Conservation (phyloP, 148 eudicot genomes). For the Chenopodium berlandieri region DNA sequence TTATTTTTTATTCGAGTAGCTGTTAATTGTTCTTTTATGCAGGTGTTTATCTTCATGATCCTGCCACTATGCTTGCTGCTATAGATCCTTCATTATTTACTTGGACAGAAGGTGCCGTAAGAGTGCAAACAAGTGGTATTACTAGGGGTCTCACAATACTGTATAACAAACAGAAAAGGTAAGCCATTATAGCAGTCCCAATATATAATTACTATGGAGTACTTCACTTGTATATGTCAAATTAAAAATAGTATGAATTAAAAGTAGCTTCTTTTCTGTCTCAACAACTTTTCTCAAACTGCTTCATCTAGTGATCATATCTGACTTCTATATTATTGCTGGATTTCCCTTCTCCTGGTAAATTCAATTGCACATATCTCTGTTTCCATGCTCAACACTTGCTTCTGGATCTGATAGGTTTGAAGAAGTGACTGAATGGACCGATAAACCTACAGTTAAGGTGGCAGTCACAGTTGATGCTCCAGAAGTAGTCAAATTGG, state of each 20-base stretch:
- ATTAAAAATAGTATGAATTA: background rate
- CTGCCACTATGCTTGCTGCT: conserved; percentile 80
- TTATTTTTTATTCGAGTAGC: conserved; percentile 10
- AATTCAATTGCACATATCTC: background rate
- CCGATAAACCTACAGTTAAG: conserved; percentile 75
- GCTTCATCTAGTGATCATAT: too few relatives aligned
- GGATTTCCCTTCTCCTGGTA: too few relatives aligned
- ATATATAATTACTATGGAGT: background rate
- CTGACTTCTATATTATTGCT: too few relatives aligned
- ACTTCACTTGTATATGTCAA: background rate
- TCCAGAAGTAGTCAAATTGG: conserved; percentile 60
- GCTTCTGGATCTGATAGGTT: conserved; percentile 40
- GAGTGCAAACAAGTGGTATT: conserved; percentile 85
- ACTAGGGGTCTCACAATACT: conserved; percentile 82
- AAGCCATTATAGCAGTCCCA: background rate
- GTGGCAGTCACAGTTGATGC: conserved; percentile 98
- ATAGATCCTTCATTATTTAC: conserved; percentile 84
- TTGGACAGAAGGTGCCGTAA: conserved; percentile 72
- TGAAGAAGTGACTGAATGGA: conserved; percentile 80
- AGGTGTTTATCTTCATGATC: conserved; percentile 98
- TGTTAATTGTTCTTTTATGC: conserved; percentile 31
- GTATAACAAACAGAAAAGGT: conserved; percentile 86
- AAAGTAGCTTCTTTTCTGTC: background rate
- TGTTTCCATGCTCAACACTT: background rate
- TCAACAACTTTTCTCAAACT: background rate